These are phyloP conservation scores for Caryopteris hybrid DNA, from an alignment of 305 asterid genomes.

Conservation along the genomic window DNA sequence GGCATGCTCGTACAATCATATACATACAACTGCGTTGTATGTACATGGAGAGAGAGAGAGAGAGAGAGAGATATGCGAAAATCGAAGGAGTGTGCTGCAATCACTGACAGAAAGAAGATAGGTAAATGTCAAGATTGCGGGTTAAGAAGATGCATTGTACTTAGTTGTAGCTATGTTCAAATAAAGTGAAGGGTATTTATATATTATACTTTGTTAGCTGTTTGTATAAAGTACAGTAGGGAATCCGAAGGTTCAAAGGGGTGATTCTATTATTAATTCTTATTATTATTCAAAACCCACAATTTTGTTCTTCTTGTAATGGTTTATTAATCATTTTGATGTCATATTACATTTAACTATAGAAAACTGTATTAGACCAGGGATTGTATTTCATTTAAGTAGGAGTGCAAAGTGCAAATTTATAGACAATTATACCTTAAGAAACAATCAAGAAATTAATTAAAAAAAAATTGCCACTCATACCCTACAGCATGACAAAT, in stretches of 20 bases:
- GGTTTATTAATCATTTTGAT: too few relatives aligned
- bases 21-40: neutral
- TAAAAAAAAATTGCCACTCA: neutral
- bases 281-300: too few relatives aligned
- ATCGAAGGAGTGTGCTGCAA: neutral
- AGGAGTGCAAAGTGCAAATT: neutral
- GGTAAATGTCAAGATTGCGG: constrained; percentile 4
- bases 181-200: too few relatives aligned
- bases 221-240: neutral
- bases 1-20: neutral
- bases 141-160: neutral
- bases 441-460: neutral
- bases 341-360: too few relatives aligned
- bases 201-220: neutral
- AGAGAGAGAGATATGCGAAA: neutral
- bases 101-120: neutral
- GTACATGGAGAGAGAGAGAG: neutral
- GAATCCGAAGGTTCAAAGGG: neutral
- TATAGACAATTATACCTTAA: neutral
- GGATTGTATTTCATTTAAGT: neutral
- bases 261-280: neutral
- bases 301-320: too few relatives aligned
- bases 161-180: too few relatives aligned
- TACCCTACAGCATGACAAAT: constrained; percentile 2
- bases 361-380: neutral